Conservation (phyloP, 176 grass and related monocot species). For the Cocos nucifera region DNA sequence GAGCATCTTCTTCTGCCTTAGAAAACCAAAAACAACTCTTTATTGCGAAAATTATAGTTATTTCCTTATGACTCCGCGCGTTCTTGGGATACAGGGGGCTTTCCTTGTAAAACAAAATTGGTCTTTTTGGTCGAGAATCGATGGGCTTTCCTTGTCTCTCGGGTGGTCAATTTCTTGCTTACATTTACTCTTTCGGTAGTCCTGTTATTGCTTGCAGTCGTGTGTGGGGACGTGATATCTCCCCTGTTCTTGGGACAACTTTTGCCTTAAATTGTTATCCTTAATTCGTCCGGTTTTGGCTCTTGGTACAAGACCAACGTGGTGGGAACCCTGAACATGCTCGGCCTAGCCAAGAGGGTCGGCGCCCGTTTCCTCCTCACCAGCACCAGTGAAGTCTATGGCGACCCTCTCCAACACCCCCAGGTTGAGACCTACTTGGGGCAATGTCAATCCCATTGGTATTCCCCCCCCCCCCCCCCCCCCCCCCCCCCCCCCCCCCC, state of each 20-base stretch:
- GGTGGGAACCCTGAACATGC: constrained; percentile 15
- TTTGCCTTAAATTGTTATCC: not conserved
- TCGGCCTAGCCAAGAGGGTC: constrained; percentile 14
- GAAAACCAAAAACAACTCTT: too few species aligned
- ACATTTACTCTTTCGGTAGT: too few species aligned
- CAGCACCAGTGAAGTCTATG: constrained; percentile 16
- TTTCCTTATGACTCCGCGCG: too few species aligned
- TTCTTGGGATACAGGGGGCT: too few species aligned
- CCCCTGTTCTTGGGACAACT: not conserved
- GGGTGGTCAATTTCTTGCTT: too few species aligned
- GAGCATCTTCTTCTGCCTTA: too few species aligned
- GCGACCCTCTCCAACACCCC: constrained; percentile 12
- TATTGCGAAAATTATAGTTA: too few species aligned
- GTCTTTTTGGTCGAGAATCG: too few species aligned
- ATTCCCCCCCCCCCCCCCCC: not conserved
- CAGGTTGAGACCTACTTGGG: constrained; percentile 20
- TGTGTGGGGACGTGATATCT: not conserved
- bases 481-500: too few species aligned
- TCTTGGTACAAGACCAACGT: constrained; percentile 17
- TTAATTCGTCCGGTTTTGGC: not conserved
- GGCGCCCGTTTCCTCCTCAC: constrained; percentile 17
- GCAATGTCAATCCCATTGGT: constrained; percentile 18
- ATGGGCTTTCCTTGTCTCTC: too few species aligned
- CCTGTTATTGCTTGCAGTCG: too few species aligned
- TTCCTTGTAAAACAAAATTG: too few species aligned